These are phyloP conservation scores for Pseudocercospora vitis DNA, from an alignment of 2,329 filamentous ascomycete genomes.

Conservation along the genomic window DNA sequence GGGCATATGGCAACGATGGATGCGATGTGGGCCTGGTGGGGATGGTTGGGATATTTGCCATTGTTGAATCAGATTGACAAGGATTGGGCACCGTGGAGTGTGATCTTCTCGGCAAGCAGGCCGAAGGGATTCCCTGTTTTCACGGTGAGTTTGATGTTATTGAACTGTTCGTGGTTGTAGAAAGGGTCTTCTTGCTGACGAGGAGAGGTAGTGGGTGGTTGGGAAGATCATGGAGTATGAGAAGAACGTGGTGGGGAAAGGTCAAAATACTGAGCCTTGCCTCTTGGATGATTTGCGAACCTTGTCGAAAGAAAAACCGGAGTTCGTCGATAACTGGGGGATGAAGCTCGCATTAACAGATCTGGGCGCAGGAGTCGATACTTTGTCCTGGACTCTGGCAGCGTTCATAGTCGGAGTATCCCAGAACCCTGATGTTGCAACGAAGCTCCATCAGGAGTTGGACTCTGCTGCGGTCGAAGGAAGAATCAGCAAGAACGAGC, in stretches of 20 bases:
- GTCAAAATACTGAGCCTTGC: background rate
- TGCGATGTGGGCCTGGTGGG: conserved; percentile 17
- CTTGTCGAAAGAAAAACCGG: background rate
- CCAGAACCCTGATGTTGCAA: background rate
- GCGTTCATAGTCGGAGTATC: conserved; percentile 9
- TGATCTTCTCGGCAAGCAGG: background rate
- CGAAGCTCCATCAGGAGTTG: conserved; percentile 1
- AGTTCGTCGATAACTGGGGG: conserved; percentile 13
- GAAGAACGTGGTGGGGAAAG: background rate
- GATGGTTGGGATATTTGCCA: conserved; percentile 14
- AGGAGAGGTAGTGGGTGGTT: conserved; percentile 6
- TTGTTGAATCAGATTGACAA: conserved; percentile 17
- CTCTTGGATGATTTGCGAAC: conserved; percentile 6
- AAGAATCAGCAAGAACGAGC: background rate
- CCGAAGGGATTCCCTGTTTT: conserved; percentile 9
- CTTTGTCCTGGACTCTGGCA: conserved; percentile 16
- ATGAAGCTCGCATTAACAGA: conserved; percentile 6
- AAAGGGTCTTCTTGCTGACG: no score
- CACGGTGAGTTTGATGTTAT: conserved; percentile 1
- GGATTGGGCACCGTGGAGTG: conserved; percentile 5
- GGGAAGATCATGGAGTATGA: conserved; percentile 5
- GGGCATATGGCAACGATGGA: conserved; percentile 15
- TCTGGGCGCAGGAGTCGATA: conserved; percentile 14
- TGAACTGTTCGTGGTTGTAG: no score
- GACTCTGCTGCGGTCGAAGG: background rate